Evolutionary conservation across 2,329 filamentous ascomycete species (phyloP), one percentile per base, ranked within the genome.

Genomic region (Ophiostoma australiae): DNA sequence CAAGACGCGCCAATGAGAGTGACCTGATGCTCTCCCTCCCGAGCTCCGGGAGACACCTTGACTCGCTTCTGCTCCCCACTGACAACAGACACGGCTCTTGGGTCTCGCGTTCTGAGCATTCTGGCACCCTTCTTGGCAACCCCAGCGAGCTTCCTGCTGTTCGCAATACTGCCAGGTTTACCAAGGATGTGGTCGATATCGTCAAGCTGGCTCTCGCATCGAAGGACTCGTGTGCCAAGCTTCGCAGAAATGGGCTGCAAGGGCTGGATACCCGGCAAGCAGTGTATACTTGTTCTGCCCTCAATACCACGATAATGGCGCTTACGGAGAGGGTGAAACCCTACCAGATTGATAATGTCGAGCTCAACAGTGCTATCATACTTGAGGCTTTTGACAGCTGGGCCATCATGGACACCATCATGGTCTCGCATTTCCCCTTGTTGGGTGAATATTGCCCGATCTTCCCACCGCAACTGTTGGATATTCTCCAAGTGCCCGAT

Each of bases 341-440:
- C 0, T 75, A 77, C 0, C 87, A 86, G 72, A 74, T 81, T 0
- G 72, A 74, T 4, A 81, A 84, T 71, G 80, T 83, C 0, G 84
- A 85, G 68, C 81, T 84, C 33, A 83, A 82, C 73, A 88, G 87
- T 37, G 71, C 78, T 0, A 81, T 85, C 74, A 77, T 90, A 0
- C 79, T 91, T 1, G 81, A 79, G 8, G 63, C 87, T 0, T 82
- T 90, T 75, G 84, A 87, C 68, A 73, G 89, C 0, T 91, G 88
- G 89, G 76, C 84, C 3, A 74, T 76, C 1, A 82, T 90, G 76
- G 89, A 91, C 73, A 74, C 78, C 13, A 77, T 76, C n/a, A 83
- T 84, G 0, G 77, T 80, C 0, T 13, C 65, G 0, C 72, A 73
- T 0, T 86, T 80, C 67, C 83, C 84, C 0, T 76, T 90, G 0